Percentiles rank a stretch among this genome's conserved stretches.
Evolutionary conservation across 2,329 filamentous ascomycete species (phyloP).

Genomic region (Trichoderma cornu-damae): DNA sequence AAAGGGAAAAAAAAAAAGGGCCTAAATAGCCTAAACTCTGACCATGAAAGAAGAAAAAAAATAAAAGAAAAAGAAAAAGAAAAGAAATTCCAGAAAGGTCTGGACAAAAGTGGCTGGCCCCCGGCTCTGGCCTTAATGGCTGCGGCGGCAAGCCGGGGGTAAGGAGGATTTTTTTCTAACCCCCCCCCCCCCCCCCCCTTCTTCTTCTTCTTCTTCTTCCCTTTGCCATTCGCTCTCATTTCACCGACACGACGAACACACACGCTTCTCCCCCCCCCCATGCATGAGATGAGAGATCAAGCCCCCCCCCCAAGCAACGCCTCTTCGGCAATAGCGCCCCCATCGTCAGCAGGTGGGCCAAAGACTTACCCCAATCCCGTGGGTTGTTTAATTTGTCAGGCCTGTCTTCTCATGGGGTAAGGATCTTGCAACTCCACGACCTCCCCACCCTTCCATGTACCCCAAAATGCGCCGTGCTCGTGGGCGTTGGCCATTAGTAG

Average conservation of each 20-base stretch:
- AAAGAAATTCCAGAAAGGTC: conserved; percentile 16
- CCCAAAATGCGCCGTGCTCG: conserved; percentile 1
- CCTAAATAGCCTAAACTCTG: conserved; percentile 15
- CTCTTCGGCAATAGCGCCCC: conserved; percentile 14
- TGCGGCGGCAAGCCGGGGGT: conserved; percentile 6
- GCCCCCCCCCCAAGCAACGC: conserved; percentile 6
- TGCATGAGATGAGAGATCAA: conserved; percentile 18
- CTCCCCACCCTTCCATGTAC: conserved; percentile 2
- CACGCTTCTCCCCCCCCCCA: neutral
- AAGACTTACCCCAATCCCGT: conserved; percentile 15
- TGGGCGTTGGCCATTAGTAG: conserved; percentile 12
- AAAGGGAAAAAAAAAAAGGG: too few species aligned
- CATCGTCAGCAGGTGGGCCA: conserved; percentile 15
- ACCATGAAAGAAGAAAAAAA: too few species aligned
- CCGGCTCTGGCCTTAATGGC: neutral
- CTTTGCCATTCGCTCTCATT: conserved; percentile 5
- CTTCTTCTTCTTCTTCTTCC: neutral
- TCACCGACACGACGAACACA: conserved; percentile 4
- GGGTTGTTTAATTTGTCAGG: neutral
- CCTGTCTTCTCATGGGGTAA: conserved; percentile 6
- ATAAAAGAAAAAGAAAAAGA: neutral
- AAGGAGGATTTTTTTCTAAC: conserved; percentile 5
- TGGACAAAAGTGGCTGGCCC: conserved; percentile 8
- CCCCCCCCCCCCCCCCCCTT: too few species aligned
- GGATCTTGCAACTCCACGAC: conserved; percentile 14